These are phyloP conservation scores for Colletotrichum truncatum DNA, from an alignment of 2,329 filamentous ascomycete genomes.

Conservation along the genomic window DNA sequence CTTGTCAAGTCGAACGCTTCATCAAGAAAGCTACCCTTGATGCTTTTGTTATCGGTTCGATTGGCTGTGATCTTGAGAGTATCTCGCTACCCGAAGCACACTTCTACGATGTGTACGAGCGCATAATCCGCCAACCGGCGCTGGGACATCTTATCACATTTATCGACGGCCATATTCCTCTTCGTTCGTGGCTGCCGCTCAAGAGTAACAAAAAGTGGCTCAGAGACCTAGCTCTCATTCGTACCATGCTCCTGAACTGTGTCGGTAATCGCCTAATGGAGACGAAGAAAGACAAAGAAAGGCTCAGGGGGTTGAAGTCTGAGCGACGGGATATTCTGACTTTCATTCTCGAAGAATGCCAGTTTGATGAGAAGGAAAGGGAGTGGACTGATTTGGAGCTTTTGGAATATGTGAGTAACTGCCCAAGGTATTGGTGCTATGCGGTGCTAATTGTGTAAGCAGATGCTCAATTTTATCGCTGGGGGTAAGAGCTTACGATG, in stretches of 20 bases:
- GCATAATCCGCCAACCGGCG: slow-evolving; percentile 40
- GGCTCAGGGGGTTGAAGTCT: slow-evolving; percentile 24
- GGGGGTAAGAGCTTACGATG: slow-evolving; percentile 12
- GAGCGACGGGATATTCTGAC: slow-evolving; percentile 36
- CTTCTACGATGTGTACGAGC: slow-evolving; percentile 42
- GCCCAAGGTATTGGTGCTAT: fast-evolving
- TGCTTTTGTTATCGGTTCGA: slow-evolving; percentile 42
- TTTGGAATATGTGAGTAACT: slow-evolving; percentile 35
- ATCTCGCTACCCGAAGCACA: slow-evolving; percentile 33
- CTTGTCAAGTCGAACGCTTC: slow-evolving; percentile 35
- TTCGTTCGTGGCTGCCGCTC: slow-evolving; percentile 46
- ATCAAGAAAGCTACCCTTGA: slow-evolving; percentile 44
- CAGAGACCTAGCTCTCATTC: slow-evolving; percentile 41
- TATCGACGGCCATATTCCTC: slow-evolving; percentile 41
- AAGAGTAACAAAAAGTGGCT: slow-evolving; percentile 49
- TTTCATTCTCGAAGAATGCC: slow-evolving; percentile 38
- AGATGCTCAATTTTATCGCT: slow-evolving; percentile 37
- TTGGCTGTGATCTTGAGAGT: slow-evolving; percentile 44
- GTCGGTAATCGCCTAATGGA: slow-evolving; percentile 39
- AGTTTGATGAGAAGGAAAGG: slow-evolving; percentile 19
- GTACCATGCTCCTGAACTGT: slow-evolving; percentile 40
- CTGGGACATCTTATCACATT: slow-evolving; percentile 40
- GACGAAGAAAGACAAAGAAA: slow-evolving; percentile 33
- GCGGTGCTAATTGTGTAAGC: neutral
- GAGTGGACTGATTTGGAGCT: slow-evolving; percentile 36